Conservation (phyloP, 1,284 basidiomycete genomes). For the Ceratobasidium sp. region DNA sequence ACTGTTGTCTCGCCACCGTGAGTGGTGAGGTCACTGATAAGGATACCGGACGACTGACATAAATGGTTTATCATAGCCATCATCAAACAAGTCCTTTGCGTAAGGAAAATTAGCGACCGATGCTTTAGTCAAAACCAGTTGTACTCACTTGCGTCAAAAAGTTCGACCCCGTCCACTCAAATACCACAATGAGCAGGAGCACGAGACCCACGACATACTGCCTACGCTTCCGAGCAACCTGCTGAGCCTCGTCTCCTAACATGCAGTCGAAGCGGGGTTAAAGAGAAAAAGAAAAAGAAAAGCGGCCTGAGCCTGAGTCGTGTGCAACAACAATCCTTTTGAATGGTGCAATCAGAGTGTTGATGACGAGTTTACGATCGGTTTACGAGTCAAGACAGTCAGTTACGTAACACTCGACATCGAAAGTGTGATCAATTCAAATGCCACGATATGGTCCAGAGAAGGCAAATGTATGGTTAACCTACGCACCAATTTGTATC, state of each 20-base stretch:
- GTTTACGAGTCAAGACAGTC: constrained; percentile 6
- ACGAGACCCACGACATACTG: constrained; percentile 77
- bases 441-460: no score
- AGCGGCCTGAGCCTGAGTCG: constrained; percentile 6
- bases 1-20: constrained; percentile 55
- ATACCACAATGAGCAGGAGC: constrained; percentile 79
- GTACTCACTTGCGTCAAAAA: constrained; percentile 77
- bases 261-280: constrained; percentile 7
- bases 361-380: constrained; percentile 27
- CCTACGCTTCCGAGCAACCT: constrained; percentile 48
- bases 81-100: constrained; percentile 70
- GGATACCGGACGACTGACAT: constrained; percentile 61
- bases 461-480: no score
- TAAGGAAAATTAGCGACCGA: constrained; percentile 42
- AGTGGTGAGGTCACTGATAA: constrained; percentile 3
- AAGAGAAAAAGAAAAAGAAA: no score
- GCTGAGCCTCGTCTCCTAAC: constrained; percentile 28
- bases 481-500: no score
- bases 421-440: no score
- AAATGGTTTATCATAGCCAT: constrained; percentile 83
- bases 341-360: constrained; percentile 30
- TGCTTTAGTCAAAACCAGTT: background rate
- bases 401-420: constrained; percentile 22
- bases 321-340: constrained; percentile 28
- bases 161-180: constrained; percentile 85